These are phyloP conservation scores for Leptographium wingfieldii DNA, from an alignment of 2,329 filamentous ascomycete species.

Conservation along the genomic window DNA sequence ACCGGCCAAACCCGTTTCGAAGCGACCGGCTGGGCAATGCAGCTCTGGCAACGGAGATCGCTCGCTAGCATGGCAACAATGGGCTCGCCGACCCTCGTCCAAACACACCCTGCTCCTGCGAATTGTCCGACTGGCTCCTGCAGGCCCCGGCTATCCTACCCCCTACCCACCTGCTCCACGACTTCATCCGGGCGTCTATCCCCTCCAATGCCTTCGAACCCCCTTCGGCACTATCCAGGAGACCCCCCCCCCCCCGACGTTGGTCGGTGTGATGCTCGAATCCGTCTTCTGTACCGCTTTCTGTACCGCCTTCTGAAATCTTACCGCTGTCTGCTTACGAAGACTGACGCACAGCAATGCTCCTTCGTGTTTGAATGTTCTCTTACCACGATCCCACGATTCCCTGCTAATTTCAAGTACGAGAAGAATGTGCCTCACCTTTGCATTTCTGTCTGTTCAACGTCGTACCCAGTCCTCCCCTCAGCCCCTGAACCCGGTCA, in stretches of 20 bases:
- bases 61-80: not conserved
- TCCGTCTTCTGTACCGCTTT: no score
- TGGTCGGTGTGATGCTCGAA: no score
- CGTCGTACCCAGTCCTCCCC: not conserved
- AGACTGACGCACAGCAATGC: no score
- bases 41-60: not conserved
- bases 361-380: not conserved
- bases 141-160: not conserved
- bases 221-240: no score
- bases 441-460: not conserved
- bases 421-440: not conserved
- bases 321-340: no score
- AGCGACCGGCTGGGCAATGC: not conserved
- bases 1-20: not conserved
- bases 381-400: not conserved
- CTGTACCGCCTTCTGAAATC: no score
- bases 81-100: not conserved
- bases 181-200: not conserved
- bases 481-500: not conserved
- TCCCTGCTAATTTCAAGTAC: not conserved
- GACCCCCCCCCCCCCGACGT: no score
- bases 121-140: slow-evolving; percentile 1
- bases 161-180: slow-evolving; percentile 1
- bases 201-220: no score
- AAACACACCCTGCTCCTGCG: not conserved